These are phyloP conservation scores for Dactylonectria macrodidyma DNA, from an alignment of 2,329 filamentous ascomycete genomes.

Conservation along the genomic window DNA sequence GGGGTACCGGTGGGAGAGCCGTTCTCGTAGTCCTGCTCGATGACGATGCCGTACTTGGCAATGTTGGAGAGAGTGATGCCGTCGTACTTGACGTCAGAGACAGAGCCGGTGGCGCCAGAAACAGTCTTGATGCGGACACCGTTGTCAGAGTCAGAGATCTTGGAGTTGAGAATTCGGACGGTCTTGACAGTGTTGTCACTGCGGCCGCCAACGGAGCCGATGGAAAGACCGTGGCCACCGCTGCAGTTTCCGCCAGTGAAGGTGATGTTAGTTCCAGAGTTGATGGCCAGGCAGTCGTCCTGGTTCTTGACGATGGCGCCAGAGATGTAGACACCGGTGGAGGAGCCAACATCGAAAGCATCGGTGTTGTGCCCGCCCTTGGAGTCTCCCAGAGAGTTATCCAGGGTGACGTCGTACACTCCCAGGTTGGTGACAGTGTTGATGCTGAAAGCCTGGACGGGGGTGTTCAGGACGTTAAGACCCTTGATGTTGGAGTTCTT, in stretches of 20 bases:
- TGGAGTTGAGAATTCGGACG: conserved; percentile 65
- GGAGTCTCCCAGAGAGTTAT: conserved; percentile 57
- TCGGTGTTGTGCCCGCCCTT: conserved; percentile 67
- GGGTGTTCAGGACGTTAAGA: conserved; percentile 59
- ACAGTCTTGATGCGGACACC: conserved; percentile 68
- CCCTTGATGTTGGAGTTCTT: conserved; percentile 55
- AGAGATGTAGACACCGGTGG: conserved; percentile 64
- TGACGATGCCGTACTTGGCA: conserved; percentile 57
- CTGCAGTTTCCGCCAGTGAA: conserved; percentile 62
- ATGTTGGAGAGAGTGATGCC: conserved; percentile 60
- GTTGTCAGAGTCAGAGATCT: conserved; percentile 67
- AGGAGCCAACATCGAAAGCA: conserved; percentile 70
- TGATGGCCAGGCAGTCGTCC: conserved; percentile 73
- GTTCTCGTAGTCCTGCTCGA: conserved; percentile 64
- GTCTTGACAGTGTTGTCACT: conserved; percentile 66
- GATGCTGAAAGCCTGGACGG: conserved; percentile 60
- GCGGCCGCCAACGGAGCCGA: conserved; percentile 63
- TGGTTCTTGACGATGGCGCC: conserved; percentile 71
- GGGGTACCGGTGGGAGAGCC: conserved; percentile 61
- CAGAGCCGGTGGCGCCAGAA: conserved; percentile 59
- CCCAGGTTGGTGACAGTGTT: conserved; percentile 53
- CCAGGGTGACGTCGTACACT: conserved; percentile 54
- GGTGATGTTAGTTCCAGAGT: conserved; percentile 65
- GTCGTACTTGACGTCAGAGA: conserved; percentile 60
- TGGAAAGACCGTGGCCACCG: conserved; percentile 61